Evolutionary conservation across 257 asterid species (phyloP).

Genomic region (Henckelia pumila): DNA sequence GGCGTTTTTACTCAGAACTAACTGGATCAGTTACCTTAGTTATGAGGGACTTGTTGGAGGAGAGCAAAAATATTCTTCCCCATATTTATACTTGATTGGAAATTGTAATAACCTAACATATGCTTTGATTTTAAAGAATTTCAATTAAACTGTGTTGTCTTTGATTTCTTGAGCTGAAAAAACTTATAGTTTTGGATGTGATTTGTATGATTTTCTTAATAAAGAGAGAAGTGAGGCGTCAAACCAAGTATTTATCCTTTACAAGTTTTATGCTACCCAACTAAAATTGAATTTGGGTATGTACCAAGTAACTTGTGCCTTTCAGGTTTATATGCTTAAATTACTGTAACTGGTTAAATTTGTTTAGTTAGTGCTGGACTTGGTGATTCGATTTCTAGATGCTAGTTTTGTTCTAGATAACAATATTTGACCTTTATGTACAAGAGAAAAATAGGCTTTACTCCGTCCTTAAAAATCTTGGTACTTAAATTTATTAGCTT

Average conservation of each 20-base stretch:
- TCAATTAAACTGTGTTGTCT: neutral
- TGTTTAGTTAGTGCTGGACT: neutral
- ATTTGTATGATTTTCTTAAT: neutral
- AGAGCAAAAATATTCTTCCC: neutral
- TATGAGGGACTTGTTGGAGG: slow-evolving; percentile 9
- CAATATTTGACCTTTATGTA: neutral
- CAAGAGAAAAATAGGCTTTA: neutral
- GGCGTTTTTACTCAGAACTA: neutral
- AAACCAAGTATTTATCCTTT: neutral
- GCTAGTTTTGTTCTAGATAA: neutral
- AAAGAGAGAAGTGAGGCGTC: neutral
- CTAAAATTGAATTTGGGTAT: neutral
- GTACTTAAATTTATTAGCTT: no score
- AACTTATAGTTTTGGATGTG: neutral
- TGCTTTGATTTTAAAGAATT: neutral
- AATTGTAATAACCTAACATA: neutral
- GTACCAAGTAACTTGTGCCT: neutral
- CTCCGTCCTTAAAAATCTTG: no score
- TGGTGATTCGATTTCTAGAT: neutral
- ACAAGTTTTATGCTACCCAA: neutral
- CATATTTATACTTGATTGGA: neutral
- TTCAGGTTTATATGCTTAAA: neutral
- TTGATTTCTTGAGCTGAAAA: slow-evolving; percentile 1
- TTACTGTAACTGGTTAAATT: neutral
- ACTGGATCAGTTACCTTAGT: neutral